Percentiles rank a stretch among this genome's conserved stretches.
Conservation (phyloP, 768 basidiomycete genomes). For the Tylopilus rubrobrunneus region DNA sequence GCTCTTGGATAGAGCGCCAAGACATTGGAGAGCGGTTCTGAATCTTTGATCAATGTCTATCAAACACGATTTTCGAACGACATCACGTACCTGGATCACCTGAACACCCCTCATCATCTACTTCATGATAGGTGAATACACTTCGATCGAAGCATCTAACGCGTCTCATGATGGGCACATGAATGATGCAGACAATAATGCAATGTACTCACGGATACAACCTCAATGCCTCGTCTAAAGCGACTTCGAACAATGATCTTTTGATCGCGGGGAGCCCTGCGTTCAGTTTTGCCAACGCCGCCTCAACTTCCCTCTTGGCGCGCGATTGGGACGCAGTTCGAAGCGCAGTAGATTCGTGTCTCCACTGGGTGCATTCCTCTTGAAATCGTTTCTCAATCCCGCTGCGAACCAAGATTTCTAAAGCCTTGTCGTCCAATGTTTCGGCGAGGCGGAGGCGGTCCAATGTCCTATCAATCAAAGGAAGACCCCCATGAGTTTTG, state of each 20-base stretch:
- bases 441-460: slow-evolving; percentile 26
- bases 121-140: slow-evolving; percentile 1
- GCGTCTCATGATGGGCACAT: neutral
- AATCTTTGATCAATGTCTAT: too few species aligned
- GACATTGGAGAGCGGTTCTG: too few species aligned
- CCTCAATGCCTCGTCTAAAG: slow-evolving; percentile 18
- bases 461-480: slow-evolving; percentile 10
- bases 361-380: slow-evolving; percentile 22
- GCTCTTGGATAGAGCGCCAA: too few species aligned
- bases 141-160: slow-evolving; percentile 15
- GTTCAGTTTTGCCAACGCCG: too few species aligned
- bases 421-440: slow-evolving; percentile 21
- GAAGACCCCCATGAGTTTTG: neutral
- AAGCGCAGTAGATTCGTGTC: slow-evolving; percentile 8
- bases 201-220: slow-evolving; percentile 23
- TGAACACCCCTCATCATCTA: neutral
- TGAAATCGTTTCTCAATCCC: slow-evolving; percentile 31
- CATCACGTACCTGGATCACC: slow-evolving; percentile 4
- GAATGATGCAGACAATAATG: neutral
- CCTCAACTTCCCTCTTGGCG: too few species aligned
- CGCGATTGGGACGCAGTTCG: too few species aligned
- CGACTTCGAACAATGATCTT: slow-evolving; percentile 19
- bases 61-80: too few species aligned
- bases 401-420: slow-evolving; percentile 24
- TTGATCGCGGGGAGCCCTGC: too few species aligned